phyloP scores from a whole-genome alignment of 1,139 yeast genomes.

The Saccharomyces hybrid region DNA sequence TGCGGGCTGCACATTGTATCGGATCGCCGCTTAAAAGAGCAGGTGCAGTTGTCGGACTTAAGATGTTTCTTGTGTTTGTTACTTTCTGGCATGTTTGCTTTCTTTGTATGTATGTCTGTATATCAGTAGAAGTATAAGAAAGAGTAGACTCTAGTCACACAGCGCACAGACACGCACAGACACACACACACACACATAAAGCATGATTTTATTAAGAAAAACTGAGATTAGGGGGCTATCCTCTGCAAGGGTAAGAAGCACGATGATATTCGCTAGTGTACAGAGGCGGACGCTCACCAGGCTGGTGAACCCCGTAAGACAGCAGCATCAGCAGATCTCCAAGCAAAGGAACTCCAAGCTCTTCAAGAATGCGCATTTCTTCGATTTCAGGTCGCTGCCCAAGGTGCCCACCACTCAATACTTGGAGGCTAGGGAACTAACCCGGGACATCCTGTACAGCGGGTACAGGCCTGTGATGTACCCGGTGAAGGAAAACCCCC shows the following conservation, averaged over 20 bases:
- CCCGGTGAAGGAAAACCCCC: conserved; percentile 29
- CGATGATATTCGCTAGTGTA: not conserved
- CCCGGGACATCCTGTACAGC: conserved; percentile 26
- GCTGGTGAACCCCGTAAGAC: not conserved
- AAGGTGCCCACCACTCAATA: conserved; percentile 29
- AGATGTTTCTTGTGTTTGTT: not conserved
- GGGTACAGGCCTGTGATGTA: conserved; percentile 30
- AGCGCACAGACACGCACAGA: not conserved
- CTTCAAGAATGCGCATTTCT: conserved; percentile 8
- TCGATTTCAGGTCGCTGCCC: conserved; percentile 21
- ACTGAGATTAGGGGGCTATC: not conserved
- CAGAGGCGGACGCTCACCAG: not conserved
- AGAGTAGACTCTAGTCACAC: too few species aligned
- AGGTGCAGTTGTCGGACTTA: not conserved
- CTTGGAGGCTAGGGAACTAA: conserved; percentile 21
- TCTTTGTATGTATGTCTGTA: not conserved
- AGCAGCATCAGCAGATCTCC: conserved; percentile 1
- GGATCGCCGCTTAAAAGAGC: not conserved
- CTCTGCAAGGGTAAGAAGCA: too few species aligned
- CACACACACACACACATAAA: too few species aligned
- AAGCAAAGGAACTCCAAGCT: conserved; percentile 1
- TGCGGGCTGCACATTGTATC: not conserved
- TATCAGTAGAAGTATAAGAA: not conserved
- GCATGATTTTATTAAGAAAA: not conserved
- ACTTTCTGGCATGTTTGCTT: not conserved